Conservation (phyloP, 805 yeast genomes). For the Ogataea allantospora region DNA sequence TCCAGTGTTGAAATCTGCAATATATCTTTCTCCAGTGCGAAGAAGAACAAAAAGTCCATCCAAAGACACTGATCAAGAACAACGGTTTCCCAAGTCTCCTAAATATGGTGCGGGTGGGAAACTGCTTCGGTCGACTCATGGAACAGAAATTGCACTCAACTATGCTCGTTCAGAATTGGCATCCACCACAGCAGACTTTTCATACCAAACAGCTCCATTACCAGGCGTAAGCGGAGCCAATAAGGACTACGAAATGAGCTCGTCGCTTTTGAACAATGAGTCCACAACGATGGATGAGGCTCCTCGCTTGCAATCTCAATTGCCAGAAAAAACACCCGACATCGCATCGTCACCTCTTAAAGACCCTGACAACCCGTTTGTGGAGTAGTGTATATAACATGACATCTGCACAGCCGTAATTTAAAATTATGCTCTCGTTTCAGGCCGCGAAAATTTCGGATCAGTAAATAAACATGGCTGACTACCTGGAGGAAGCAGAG, state of each 20-base stretch:
- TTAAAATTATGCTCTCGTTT: not conserved
- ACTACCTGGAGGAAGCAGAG: not conserved
- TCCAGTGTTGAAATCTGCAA: slow-evolving; percentile 29
- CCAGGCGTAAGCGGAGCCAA: slow-evolving; percentile 7
- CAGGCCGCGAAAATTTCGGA: slow-evolving; percentile 3
- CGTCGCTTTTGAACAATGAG: slow-evolving; percentile 15
- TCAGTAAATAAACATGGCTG: slow-evolving; percentile 5
- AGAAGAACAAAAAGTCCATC: slow-evolving; percentile 8
- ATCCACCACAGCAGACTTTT: slow-evolving; percentile 24
- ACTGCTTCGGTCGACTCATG: slow-evolving; percentile 29
- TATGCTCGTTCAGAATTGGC: slow-evolving; percentile 28
- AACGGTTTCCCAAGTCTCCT: slow-evolving; percentile 49
- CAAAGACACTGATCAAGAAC: slow-evolving; percentile 22
- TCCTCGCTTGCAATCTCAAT: slow-evolving; percentile 16
- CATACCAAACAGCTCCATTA: slow-evolving; percentile 22
- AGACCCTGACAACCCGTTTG: slow-evolving; percentile 9
- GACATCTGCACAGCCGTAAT: slow-evolving; percentile 3
- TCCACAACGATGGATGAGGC: slow-evolving; percentile 22
- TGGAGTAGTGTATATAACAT: slow-evolving; percentile 10
- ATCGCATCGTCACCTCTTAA: slow-evolving; percentile 10
- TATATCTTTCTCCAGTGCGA: slow-evolving; percentile 20
- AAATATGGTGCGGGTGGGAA: slow-evolving; percentile 41
- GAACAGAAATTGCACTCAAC: slow-evolving; percentile 27
- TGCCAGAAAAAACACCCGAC: slow-evolving; percentile 7
- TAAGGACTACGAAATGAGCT: slow-evolving; percentile 13